Base-by-base conservation (phyloP, 495 filamentous ascomycete genomes). In the Penicillium salamii region DNA sequence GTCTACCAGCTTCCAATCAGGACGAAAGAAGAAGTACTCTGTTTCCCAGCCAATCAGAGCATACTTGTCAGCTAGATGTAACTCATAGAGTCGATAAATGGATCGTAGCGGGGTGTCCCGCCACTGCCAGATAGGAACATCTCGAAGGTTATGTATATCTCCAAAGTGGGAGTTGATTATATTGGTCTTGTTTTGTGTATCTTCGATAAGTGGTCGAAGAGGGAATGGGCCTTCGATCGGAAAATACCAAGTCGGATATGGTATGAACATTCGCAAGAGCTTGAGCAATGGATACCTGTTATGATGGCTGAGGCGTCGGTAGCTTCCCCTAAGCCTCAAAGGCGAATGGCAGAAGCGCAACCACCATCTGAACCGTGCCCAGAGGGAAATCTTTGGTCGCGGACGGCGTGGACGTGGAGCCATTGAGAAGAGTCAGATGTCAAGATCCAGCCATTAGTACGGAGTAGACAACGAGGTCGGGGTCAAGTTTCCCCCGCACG, bases 71-170 rank as follows among this genome's bases (percentile, higher is more conserved):
- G 70, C 57, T 3, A 61, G 48, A 11, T 64, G 49, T 5, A 55
- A 41, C 34, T 74, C 70, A 19, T 74, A 74, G 8, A 74, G 48
- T 2, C 70, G 67, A 50, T 74, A 75, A 7, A 72, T 31, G 2
- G 63, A 66, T 12, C 70, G 61, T 3, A 71, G 49, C 1, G 66
- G 67, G 0, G 70, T 75, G 34, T 74, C 69, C 5, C 67, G 57
- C 47, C 53, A 49, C 15, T 60, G 53, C 59, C 64, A 73, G 32
- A 74, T 46, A 0, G 69, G 68, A n/a, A 71, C 60, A 9, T 38
- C 42, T 11, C 50, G 55, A 12, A 68, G 52, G 8, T 43, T 43
- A 18, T 28, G 39, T 13, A 42, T 42, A 4, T 7, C 39, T 5
- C 4, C 13, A 26, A 42, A 42, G 14, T 31, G 40, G 3, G 40